A percentile compares a stretch with the other conserved stretches of the same genome.
Conservation (phyloP, 192 early-diverging fungal genomes). For the Coemansia reversa region DNA sequence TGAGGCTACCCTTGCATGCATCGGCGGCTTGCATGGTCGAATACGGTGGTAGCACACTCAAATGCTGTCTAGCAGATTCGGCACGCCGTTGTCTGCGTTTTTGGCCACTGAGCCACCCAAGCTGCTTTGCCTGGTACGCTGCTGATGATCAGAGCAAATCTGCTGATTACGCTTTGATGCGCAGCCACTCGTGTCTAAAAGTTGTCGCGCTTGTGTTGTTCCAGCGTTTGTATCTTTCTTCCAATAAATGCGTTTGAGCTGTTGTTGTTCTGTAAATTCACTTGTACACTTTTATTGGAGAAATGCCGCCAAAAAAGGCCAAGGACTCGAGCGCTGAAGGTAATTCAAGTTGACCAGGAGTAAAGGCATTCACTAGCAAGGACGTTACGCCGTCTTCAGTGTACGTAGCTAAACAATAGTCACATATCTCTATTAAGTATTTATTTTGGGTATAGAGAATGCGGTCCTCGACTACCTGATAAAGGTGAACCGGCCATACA, state of each 20-base stretch:
- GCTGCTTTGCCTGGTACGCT: neutral
- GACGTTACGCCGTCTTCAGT: neutral
- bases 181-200: constrained; percentile 15
- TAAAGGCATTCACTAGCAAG: neutral
- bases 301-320: constrained; percentile 47
- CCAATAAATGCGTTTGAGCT: neutral
- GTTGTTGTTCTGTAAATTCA: constrained; percentile 3
- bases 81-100: too few species aligned
- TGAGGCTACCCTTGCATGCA: constrained; percentile 1
- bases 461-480: constrained; percentile 36
- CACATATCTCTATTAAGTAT: neutral
- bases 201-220: neutral
- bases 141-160: neutral
- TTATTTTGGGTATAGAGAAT: constrained; percentile 19
- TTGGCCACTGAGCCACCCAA: neutral
- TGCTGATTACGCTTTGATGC: constrained; percentile 6
- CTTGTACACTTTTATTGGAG: neutral
- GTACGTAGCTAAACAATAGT: neutral
- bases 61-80: neutral
- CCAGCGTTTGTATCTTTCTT: neutral
- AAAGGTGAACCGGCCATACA: constrained; percentile 47
- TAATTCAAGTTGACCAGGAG: constrained; percentile 4
- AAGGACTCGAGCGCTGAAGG: constrained; percentile 35
- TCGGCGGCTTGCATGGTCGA: neutral
- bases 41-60: neutral